Evolutionary conservation across 805 yeast species (phyloP), one percentile per base, ranked within the genome.

Genomic region (Saccharomycopsis schoenii): DNA sequence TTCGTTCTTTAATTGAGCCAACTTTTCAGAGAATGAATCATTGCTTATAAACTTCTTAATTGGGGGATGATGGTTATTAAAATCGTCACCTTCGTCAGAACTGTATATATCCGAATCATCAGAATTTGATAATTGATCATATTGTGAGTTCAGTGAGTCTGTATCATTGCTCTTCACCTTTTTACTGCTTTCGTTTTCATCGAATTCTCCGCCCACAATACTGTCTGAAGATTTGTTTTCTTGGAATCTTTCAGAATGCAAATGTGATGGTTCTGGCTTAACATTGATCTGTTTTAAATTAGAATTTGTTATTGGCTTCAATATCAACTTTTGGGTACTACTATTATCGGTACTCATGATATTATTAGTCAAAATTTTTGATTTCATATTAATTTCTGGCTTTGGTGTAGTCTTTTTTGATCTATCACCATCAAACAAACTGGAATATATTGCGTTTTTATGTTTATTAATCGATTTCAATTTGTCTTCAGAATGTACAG

Each of bases 1-100:
- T 29, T 59, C 60, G 6, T 19, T 21, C 14, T 55, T 59, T 50
- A 62, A 55, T 21, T 62, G 62, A 3, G 41, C 43, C 25, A 62
- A 50, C 21, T 62, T 62, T 47, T 60, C 61, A n/a, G 62, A 54
- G 41, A 62, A 60, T 8, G 64, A 62, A 51, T 62, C 64, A 24
- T 59, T 62, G 19, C 55, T 59, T n/a, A 56, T 37, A 25, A 59
- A 56, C 36, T 61, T 61, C 10, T 61, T 58, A 17, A 61, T 56
- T 17, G 62, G 60, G 11, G 52, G 52, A 47, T 24, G 52, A 9
- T 47, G 29, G 21, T 11, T 11, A 10, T 47, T 47, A 14, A 24
- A 47, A 24, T 47, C 25, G 10, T 47, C 52, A 50, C 50, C 59
- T 2, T 52, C 57, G n/a, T 60, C 60, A 37, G 54, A 52, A 52